phyloP scores from a whole-genome alignment of 768 basidiomycete species.

The Brasilioporus rufonigricans region DNA sequence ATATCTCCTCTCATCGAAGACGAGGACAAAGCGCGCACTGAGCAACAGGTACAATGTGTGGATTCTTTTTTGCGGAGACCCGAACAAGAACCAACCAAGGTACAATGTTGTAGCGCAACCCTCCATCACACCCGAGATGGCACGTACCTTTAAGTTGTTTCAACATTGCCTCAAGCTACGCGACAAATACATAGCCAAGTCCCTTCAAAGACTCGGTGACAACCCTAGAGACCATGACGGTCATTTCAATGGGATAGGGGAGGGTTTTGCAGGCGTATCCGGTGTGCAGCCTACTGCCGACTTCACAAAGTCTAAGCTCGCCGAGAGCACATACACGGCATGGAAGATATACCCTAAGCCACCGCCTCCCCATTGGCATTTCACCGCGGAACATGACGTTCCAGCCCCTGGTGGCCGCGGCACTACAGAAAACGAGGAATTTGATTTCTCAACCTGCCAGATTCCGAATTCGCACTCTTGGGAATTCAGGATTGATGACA shows the following conservation, averaged over 20 bases:
- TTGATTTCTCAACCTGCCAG: conserved; percentile 66
- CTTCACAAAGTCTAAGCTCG: conserved; percentile 22
- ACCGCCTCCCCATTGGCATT: conserved; percentile 96
- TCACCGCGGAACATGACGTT: conserved; percentile 52
- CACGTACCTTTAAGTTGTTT: conserved; percentile 65
- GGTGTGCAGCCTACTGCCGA: conserved; percentile 66
- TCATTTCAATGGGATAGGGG: conserved; percentile 63
- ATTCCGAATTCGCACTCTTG: conserved; percentile 69
- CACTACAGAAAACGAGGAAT: conserved; percentile 43
- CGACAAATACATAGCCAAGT: conserved; percentile 91
- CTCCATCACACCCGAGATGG: conserved; percentile 41
- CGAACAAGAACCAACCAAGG: conserved; percentile 3
- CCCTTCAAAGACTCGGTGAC: conserved; percentile 90
- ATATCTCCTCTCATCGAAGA: conserved; percentile 29
- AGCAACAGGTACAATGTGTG: conserved; percentile 34
- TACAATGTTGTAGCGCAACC: conserved; percentile 19
- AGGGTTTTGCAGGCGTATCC: conserved; percentile 58
- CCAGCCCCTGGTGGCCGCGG: conserved; percentile 40
- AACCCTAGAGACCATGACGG: conserved; percentile 92
- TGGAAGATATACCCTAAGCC: conserved; percentile 94
- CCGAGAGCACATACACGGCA: conserved; percentile 40
- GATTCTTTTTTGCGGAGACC: background rate
- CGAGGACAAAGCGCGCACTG: conserved; percentile 36
- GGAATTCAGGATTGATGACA: conserved; percentile 75
- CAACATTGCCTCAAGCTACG: conserved; percentile 85